A percentile compares a stretch with the other conserved stretches of the same genome.
These are phyloP conservation scores for Sclerotinia subarctica DNA, from an alignment of 2,329 filamentous ascomycete species.

Conservation along the genomic window DNA sequence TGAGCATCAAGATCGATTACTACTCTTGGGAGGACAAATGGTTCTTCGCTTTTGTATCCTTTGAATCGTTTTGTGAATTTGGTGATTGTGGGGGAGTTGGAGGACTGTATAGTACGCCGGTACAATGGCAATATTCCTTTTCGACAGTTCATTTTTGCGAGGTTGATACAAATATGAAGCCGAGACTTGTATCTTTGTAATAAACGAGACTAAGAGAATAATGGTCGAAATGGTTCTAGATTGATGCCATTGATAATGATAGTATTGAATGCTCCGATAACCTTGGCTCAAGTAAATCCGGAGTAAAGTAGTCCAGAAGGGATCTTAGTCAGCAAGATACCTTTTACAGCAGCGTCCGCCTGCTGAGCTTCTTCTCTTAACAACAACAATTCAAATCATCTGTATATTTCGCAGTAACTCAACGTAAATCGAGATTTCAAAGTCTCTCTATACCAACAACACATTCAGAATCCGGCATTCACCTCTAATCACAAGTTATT, in stretches of 20 bases:
- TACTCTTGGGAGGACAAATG: constrained; percentile 42
- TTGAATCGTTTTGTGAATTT: constrained; percentile 23
- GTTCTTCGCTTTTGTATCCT: constrained; percentile 19
- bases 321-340: constrained; percentile 6
- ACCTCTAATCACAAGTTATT: not conserved
- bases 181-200: not conserved
- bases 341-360: not conserved
- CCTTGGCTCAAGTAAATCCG: constrained; percentile 13
- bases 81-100: not conserved
- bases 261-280: not conserved
- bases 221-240: not conserved
- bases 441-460: constrained; percentile 8
- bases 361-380: not conserved
- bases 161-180: not conserved
- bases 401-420: too few relatives aligned
- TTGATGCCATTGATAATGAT: not conserved
- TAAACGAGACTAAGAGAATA: not conserved
- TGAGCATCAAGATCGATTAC: constrained; percentile 54
- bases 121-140: constrained; percentile 22
- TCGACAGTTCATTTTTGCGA: constrained; percentile 21
- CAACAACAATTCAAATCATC: constrained; percentile 1
- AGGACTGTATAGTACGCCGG: constrained; percentile 16
- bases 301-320: not conserved
- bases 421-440: too few relatives aligned
- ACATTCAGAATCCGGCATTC: constrained; percentile 12